phyloP scores from a whole-genome alignment of 768 basidiomycete genomes.

The Russula sp. region DNA sequence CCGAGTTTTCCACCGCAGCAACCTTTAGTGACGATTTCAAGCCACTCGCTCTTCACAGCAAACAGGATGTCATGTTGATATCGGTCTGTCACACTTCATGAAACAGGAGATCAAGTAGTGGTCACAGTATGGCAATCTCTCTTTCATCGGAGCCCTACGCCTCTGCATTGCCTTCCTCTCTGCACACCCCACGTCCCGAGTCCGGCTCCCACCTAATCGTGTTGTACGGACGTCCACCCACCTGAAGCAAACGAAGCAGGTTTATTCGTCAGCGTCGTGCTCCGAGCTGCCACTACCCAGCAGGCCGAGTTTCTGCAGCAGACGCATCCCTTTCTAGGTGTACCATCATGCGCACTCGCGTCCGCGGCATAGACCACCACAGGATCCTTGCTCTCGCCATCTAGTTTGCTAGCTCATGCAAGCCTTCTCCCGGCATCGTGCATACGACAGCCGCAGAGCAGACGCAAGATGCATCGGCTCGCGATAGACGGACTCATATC shows the following conservation, averaged over 20 bases:
- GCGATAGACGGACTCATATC: background rate
- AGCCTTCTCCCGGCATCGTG: background rate
- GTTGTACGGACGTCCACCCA: background rate
- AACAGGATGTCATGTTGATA: constrained; percentile 16
- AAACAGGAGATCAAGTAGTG: constrained; percentile 3
- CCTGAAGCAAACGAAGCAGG: constrained; percentile 17
- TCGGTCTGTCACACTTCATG: background rate
- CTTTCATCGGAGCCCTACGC: background rate
- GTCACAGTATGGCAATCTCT: background rate
- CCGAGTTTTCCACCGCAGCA: background rate
- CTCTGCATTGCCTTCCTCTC: background rate
- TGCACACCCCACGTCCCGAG: constrained; percentile 4
- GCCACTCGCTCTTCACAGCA: background rate
- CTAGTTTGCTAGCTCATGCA: constrained; percentile 8
- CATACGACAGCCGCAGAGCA: constrained; percentile 11
- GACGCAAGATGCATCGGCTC: constrained; percentile 4
- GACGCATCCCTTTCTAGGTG: constrained; percentile 21
- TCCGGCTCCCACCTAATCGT: constrained; percentile 10
- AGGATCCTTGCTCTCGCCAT: background rate
- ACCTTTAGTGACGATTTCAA: too few relatives aligned
- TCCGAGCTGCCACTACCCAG: background rate
- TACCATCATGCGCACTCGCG: background rate
- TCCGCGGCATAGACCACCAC: background rate
- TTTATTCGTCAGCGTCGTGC: constrained; percentile 5
- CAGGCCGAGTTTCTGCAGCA: constrained; percentile 26